A percentile compares a stretch with the other conserved stretches of the same genome.
Conservation (phyloP, 2,329 filamentous ascomycete genomes). For the Incumbomyces delicatus region DNA sequence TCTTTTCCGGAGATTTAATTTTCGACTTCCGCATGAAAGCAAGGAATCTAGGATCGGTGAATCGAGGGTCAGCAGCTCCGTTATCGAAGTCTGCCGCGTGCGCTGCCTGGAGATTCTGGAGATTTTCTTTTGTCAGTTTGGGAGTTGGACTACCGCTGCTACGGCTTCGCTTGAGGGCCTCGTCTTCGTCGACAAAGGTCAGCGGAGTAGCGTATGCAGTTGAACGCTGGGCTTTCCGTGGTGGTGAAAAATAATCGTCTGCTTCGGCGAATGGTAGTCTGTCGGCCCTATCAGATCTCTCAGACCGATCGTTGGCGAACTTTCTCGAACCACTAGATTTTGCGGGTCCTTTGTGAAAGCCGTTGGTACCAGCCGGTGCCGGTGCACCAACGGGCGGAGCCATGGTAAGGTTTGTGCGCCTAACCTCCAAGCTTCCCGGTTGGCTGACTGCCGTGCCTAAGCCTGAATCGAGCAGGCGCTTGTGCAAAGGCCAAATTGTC, state of each 20-base stretch:
- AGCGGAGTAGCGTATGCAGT: slow-evolving; percentile 17
- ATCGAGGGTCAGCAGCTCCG: slow-evolving; percentile 2
- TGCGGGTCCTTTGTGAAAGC: slow-evolving; percentile 8
- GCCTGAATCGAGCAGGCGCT: slow-evolving; percentile 3
- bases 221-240: slow-evolving; percentile 8
- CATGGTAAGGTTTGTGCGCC: background rate
- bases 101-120: slow-evolving; percentile 15
- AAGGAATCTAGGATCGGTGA: slow-evolving; percentile 3
- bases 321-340: slow-evolving; percentile 14
- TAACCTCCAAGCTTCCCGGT: too few relatives aligned
- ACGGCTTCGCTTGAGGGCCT: slow-evolving; percentile 7
- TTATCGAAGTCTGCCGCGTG: slow-evolving; percentile 5
- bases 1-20: slow-evolving; percentile 12
- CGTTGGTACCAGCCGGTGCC: background rate
- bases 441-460: background rate
- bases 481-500: background rate
- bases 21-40: slow-evolving; percentile 19
- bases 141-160: slow-evolving; percentile 1
- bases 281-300: background rate
- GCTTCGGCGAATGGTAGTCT: slow-evolving; percentile 3
- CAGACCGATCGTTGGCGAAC: slow-evolving; percentile 9
- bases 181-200: slow-evolving; percentile 13
- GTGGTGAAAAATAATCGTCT: slow-evolving; percentile 7
- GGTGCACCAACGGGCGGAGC: slow-evolving; percentile 1
- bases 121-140: slow-evolving; percentile 18